phyloP scores from a whole-genome alignment of 805 yeast species.

The Yueomyces sinensis region DNA sequence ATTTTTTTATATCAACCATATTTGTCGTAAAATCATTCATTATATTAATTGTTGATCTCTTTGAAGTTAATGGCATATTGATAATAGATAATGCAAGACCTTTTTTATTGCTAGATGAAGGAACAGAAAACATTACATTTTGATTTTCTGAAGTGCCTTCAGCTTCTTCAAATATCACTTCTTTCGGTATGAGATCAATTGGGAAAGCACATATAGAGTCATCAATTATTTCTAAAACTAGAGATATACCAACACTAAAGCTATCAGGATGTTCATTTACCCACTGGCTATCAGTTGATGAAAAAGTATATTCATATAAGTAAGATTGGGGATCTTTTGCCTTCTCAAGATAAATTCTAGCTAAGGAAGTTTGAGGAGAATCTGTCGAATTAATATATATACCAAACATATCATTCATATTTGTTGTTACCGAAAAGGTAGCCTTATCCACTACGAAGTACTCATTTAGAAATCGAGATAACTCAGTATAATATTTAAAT shows the following conservation, averaged over 20 bases:
- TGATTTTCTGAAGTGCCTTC: background rate
- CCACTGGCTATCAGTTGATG: constrained; percentile 14
- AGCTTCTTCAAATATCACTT: constrained; percentile 4
- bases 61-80: constrained; percentile 1
- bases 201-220: constrained; percentile 10
- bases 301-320: constrained; percentile 17
- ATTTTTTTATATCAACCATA: constrained; percentile 11
- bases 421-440: constrained; percentile 11
- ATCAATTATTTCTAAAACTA: constrained; percentile 14
- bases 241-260: constrained; percentile 14
- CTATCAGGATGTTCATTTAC: constrained; percentile 17
- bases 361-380: constrained; percentile 4
- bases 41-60: constrained; percentile 6
- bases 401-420: constrained; percentile 19
- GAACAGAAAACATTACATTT: background rate
- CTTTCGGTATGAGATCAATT: constrained; percentile 11
- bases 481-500: constrained; percentile 22
- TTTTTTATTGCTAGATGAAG: constrained; percentile 7
- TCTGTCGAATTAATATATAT: constrained; percentile 11
- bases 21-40: constrained; percentile 20
- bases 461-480: constrained; percentile 11
- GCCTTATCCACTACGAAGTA: constrained; percentile 10
- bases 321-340: constrained; percentile 12
- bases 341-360: constrained; percentile 15
- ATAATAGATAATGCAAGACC: background rate